A percentile compares a stretch with the other conserved stretches of the same genome.
These are phyloP conservation scores for Paraconiothyrium brasiliense DNA, from an alignment of 2,329 filamentous ascomycete genomes.

Conservation along the genomic window DNA sequence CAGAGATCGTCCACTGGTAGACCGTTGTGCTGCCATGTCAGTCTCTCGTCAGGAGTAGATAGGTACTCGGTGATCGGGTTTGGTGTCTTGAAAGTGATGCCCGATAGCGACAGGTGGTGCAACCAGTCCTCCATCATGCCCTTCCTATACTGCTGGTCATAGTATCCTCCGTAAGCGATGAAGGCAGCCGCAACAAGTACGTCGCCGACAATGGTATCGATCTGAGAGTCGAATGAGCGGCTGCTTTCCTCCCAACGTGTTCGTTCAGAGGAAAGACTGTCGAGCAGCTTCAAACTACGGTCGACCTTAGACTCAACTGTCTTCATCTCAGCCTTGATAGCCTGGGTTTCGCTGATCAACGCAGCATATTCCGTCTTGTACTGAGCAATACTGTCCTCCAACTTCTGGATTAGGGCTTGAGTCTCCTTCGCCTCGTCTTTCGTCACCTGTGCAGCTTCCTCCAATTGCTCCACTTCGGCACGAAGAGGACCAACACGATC, in stretches of 20 bases:
- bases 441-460: slow-evolving; percentile 88
- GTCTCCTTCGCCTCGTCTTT: slow-evolving; percentile 94
- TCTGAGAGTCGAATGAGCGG: slow-evolving; percentile 97
- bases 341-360: slow-evolving; percentile 94
- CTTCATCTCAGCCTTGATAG: slow-evolving; percentile 96
- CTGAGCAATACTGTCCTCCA: slow-evolving; percentile 89
- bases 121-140: slow-evolving; percentile 98
- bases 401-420: slow-evolving; percentile 81
- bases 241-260: slow-evolving; percentile 95
- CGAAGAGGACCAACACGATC: slow-evolving; percentile 92
- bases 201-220: slow-evolving; percentile 94
- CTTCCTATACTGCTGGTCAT: slow-evolving; percentile 98
- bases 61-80: slow-evolving; percentile 97
- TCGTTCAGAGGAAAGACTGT: slow-evolving; percentile 93
- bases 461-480: slow-evolving; percentile 85
- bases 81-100: slow-evolving; percentile 89
- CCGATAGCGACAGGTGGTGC: slow-evolving; percentile 90
- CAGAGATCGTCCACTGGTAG: slow-evolving; percentile 96
- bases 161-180: slow-evolving; percentile 94
- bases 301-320: slow-evolving; percentile 98
- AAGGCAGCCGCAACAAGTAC: slow-evolving; percentile 97
- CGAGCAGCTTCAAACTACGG: slow-evolving; percentile 90
- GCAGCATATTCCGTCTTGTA: slow-evolving; percentile 98
- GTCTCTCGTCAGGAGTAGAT: slow-evolving; percentile 92
- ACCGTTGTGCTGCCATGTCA: slow-evolving; percentile 93